phyloP scores from a whole-genome alignment of 2,329 filamentous ascomycete species.

The Penicillium sumatraense region DNA sequence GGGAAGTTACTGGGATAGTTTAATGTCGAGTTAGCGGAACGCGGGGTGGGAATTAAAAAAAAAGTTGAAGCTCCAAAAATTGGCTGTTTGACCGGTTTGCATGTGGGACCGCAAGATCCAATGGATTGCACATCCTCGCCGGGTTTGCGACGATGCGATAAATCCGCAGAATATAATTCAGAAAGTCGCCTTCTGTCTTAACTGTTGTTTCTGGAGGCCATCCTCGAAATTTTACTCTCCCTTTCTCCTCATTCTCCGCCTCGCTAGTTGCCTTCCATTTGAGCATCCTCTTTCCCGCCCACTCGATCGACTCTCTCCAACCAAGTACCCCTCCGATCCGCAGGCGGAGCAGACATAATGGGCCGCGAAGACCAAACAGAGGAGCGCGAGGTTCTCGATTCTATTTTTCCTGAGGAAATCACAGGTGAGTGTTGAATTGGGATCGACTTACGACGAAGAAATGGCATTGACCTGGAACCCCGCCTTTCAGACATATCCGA shows the following conservation, averaged over 20 bases:
- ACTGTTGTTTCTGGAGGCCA: not conserved
- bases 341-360: conserved; percentile 44
- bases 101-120: conserved; percentile 37
- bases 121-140: conserved; percentile 22
- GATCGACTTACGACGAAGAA: not conserved
- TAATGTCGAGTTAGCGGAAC: conserved; percentile 11
- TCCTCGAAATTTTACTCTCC: not conserved
- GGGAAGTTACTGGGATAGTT: conserved; percentile 1
- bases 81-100: conserved; percentile 48
- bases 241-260: not conserved
- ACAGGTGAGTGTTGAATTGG: conserved; percentile 65
- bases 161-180: conserved; percentile 6
- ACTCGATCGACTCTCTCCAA: conserved; percentile 7
- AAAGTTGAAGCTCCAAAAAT: conserved; percentile 36
- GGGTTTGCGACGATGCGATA: conserved; percentile 18
- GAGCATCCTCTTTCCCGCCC: not conserved
- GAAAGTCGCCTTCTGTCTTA: not conserved
- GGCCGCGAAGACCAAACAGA: conserved; percentile 84
- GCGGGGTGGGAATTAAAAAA: conserved; percentile 17
- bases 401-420: conserved; percentile 97
- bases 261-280: not conserved
- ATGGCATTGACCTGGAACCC: conserved; percentile 4
- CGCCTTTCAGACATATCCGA: conserved; percentile 76
- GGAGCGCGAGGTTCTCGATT: conserved; percentile 96
- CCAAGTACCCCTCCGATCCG: conserved; percentile 36